Evolutionary conservation across 192 early-diverging fungal genomes (phyloP).

Genomic region (Dissophora globulifera): DNA sequence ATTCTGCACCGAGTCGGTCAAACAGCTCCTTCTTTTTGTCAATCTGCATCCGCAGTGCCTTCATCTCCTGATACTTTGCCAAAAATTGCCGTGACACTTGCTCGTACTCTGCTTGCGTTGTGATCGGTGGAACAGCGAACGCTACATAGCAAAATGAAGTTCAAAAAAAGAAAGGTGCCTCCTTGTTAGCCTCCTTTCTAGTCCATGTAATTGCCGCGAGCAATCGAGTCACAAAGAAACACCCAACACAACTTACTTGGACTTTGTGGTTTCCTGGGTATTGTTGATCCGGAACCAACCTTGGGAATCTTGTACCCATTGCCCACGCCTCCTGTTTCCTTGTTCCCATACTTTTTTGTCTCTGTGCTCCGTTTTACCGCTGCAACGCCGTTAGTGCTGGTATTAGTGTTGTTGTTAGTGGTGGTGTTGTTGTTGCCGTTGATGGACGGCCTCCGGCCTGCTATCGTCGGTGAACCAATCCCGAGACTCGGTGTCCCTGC

Average conservation of each 20-base stretch:
- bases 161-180: neutral
- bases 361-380: conserved; percentile 22
- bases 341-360: conserved; percentile 26
- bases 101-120: conserved; percentile 38
- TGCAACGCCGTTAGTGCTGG: neutral
- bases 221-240: too few relatives aligned
- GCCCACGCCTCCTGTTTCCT: conserved; percentile 26
- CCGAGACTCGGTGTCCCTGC: conserved; percentile 20
- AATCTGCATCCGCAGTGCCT: conserved; percentile 13
- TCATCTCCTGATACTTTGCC: conserved; percentile 40
- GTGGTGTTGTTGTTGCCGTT: conserved; percentile 18
- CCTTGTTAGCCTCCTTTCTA: too few relatives aligned
- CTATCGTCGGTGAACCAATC: conserved; percentile 22
- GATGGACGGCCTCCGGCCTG: conserved; percentile 34
- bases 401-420: conserved; percentile 26
- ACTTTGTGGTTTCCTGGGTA: conserved; percentile 36
- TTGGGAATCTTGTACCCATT: conserved; percentile 51
- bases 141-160: conserved; percentile 4
- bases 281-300: conserved; percentile 21
- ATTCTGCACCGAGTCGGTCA: conserved; percentile 27
- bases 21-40: conserved; percentile 40
- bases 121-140: conserved; percentile 35
- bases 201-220: too few relatives aligned
- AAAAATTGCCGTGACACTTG: conserved; percentile 31
- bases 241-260: conserved; percentile 14